Conservation (phyloP, 345 rosid species). For the Barbarea vulgaris region DNA sequence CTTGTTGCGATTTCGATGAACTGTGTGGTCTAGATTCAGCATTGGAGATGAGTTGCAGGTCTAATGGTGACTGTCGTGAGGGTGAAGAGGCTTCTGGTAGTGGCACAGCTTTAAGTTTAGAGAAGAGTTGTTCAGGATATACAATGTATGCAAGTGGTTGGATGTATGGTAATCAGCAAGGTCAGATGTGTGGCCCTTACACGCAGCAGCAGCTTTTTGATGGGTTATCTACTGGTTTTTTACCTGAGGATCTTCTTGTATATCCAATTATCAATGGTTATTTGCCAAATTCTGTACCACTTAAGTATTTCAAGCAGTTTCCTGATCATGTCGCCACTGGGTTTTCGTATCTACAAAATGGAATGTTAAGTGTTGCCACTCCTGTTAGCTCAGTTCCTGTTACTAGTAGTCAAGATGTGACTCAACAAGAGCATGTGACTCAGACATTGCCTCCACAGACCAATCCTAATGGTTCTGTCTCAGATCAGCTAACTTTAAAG, state of each 20-base stretch:
- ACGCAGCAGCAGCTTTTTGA: constrained; percentile 80
- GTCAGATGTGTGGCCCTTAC: constrained; percentile 95
- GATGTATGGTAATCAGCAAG: constrained; percentile 84
- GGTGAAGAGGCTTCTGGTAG: constrained; percentile 48
- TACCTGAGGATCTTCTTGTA: constrained; percentile 85
- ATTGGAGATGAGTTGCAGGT: constrained; percentile 59
- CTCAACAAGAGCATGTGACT: constrained; percentile 36
- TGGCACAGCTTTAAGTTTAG: constrained; percentile 47
- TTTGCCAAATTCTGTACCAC: constrained; percentile 64
- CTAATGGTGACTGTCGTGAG: constrained; percentile 60
- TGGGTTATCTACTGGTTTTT: constrained; percentile 78
- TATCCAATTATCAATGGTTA: constrained; percentile 74
- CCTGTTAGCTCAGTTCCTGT: constrained; percentile 18
- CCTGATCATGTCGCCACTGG: constrained; percentile 89
- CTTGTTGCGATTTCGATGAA: constrained; percentile 48
- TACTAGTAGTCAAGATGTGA: constrained; percentile 34
- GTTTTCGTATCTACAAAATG: constrained; percentile 58
- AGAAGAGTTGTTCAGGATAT: constrained; percentile 46
- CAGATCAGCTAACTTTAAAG: constrained; percentile 41
- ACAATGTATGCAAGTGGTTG: constrained; percentile 67
- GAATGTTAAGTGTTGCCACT: constrained; percentile 35
- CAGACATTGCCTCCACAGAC: constrained; percentile 40
- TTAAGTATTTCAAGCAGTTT: constrained; percentile 83
- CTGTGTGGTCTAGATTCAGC: constrained; percentile 41
- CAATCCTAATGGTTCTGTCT: constrained; percentile 33